These are phyloP conservation scores for Pythium brassicae DNA, from an alignment of 352 stramenopile species.

Conservation along the genomic window DNA sequence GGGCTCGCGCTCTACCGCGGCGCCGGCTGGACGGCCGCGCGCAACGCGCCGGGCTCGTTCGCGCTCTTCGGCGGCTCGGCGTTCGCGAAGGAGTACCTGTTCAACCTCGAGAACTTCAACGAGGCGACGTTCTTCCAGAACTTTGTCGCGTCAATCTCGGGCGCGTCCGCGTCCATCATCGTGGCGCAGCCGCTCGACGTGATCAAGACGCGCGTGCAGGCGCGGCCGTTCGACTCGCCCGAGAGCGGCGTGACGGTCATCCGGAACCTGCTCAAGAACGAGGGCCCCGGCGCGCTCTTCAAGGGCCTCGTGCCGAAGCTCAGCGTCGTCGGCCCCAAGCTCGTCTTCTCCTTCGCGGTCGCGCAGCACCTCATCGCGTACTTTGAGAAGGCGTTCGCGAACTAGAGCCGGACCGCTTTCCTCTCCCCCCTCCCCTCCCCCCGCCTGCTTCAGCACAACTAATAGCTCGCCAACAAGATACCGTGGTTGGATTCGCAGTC, in stretches of 20 bases:
- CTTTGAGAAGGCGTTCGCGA: conserved; percentile 84
- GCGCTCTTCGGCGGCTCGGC: conserved; percentile 93
- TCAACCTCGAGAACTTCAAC: conserved; percentile 88
- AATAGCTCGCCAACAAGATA: conserved; percentile 10
- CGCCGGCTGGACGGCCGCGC: conserved; percentile 87
- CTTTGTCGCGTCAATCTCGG: conserved; percentile 84
- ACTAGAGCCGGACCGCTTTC: conserved; percentile 4
- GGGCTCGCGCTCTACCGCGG: conserved; percentile 90
- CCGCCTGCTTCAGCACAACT: conserved; percentile 1
- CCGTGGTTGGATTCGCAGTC: conserved; percentile 3
- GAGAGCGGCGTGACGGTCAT: conserved; percentile 90
- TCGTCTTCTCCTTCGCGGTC: conserved; percentile 96
- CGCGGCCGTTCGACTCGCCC: conserved; percentile 91
- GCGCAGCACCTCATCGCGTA: conserved; percentile 93
- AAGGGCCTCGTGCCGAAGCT: conserved; percentile 95
- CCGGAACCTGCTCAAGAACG: conserved; percentile 90
- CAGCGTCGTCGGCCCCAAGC: conserved; percentile 93
- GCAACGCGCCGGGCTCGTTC: conserved; percentile 94
- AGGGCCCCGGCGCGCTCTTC: conserved; percentile 90
- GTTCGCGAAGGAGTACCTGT: conserved; percentile 87
- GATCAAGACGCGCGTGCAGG: conserved; percentile 95
- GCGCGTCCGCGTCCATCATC: conserved; percentile 79
- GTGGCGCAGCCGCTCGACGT: conserved; percentile 93
- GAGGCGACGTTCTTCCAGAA: conserved; percentile 91
- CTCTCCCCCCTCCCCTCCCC: not conserved